Conservation (phyloP, 2,329 filamentous ascomycete species). For the Huntiella savannae region DNA sequence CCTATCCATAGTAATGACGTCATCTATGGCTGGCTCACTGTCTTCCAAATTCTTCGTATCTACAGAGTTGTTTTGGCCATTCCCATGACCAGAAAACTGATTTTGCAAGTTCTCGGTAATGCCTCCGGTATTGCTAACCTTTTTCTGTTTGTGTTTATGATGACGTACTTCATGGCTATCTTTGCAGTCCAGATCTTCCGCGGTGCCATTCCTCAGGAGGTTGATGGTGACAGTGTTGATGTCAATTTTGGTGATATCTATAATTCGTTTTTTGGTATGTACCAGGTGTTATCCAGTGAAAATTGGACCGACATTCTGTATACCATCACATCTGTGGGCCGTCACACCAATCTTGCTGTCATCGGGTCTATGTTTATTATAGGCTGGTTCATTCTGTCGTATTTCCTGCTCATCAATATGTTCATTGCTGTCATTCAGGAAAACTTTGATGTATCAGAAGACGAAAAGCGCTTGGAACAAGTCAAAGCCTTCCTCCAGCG, state of each 20-base stretch:
- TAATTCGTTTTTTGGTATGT: constrained; percentile 95
- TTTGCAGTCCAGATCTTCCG: constrained; percentile 87
- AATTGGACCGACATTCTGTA: constrained; percentile 88
- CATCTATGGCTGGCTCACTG: constrained; percentile 68
- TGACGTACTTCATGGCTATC: constrained; percentile 84
- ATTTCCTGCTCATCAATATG: constrained; percentile 96
- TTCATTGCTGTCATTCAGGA: constrained; percentile 99
- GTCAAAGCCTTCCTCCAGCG: constrained; percentile 86
- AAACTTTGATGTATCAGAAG: constrained; percentile 96
- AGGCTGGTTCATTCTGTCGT: constrained; percentile 86
- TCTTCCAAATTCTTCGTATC: constrained; percentile 82
- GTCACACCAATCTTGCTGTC: constrained; percentile 57
- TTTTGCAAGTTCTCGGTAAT: constrained; percentile 76
- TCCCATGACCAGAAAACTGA: constrained; percentile 69
- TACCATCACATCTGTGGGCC: constrained; percentile 52
- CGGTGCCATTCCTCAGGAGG: constrained; percentile 57
- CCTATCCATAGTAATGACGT: constrained; percentile 52
- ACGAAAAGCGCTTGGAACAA: constrained; percentile 92
- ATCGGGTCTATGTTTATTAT: constrained; percentile 82
- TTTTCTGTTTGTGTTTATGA: constrained; percentile 88
- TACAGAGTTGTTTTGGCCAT: constrained; percentile 86
- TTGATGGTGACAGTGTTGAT: constrained; percentile 39
- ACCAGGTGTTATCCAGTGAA: constrained; percentile 87
- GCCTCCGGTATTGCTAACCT: constrained; percentile 81
- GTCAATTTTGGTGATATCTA: constrained; percentile 80